Evolutionary conservation across 768 basidiomycete species (phyloP), one percentile per base, ranked within the genome.

Genomic region (Panaeolus papilionaceus): DNA sequence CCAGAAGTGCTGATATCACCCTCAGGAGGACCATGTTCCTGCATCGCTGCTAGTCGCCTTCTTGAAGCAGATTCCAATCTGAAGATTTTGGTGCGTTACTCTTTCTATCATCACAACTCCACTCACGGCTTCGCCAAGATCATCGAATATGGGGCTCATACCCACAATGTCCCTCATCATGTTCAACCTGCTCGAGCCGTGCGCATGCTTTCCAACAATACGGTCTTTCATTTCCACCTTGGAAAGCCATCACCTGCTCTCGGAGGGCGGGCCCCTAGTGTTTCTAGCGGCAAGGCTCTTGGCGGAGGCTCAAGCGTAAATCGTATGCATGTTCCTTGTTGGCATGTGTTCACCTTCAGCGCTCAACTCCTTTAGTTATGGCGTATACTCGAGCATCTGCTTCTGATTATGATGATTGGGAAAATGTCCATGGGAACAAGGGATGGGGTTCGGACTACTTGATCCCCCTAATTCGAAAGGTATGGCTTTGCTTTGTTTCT

Each of bases 321-420:
- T 70, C 87, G 89, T 88, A 64, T 64, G 83, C 16, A 14, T 7
- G 8, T 14, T 23, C 6, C 33, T 33, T 37, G 28, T 72, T 3
- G 26, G 16, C 63, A 2, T 51, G 14, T 18, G 65, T 11, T 28
- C 20, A 3, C 47, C 20, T 20, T 38, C 64, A 26, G 44, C 7
- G 6, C 47, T 49, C 3, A 49, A 49, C 8, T 8, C 1, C 14
- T n/a, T 18, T 61, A 85, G 84, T 84, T 65, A 81, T 82, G 74
- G 81, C 86, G 77, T 91, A 90, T 69, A 86, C 84, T 0, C 83
- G 90, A 26, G 85, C 86, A 9, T 74, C 86, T 18, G 84, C 86
- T 1, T 89, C 88, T 0, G 90, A 92, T 73, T 90, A 86, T 58
- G 87, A 92, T 67, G 86, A 85, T 64, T 91, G 89, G 90, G 84